Conservation (phyloP, 2,329 filamentous ascomycete genomes). For the Trichoderma aggressivum region DNA sequence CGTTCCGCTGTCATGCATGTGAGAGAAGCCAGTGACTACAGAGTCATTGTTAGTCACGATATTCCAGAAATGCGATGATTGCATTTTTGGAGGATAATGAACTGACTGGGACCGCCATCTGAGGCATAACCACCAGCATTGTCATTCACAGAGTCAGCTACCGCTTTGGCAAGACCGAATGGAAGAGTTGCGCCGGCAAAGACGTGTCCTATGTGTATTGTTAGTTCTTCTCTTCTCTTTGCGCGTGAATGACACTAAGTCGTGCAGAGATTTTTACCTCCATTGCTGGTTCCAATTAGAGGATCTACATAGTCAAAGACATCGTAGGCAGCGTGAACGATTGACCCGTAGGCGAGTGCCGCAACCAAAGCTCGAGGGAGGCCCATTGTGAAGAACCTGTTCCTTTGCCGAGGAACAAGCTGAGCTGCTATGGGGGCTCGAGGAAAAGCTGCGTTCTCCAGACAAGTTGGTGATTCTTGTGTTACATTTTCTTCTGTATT, state of each 20-base stretch:
- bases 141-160: conserved; percentile 28
- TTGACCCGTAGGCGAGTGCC: neutral
- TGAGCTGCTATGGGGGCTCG: neutral
- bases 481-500: neutral
- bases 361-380: neutral
- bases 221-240: neutral
- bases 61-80: neutral
- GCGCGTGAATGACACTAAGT: neutral
- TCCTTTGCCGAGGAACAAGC: neutral
- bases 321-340: conserved; percentile 17
- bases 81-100: too few relatives aligned
- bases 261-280: conserved; percentile 19
- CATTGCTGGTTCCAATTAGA: conserved; percentile 29
- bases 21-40: conserved; percentile 30
- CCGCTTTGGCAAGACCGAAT: conserved; percentile 31
- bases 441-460: neutral
- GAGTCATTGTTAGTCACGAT: neutral
- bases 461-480: neutral
- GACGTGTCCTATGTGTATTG: conserved; percentile 26
- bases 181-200: conserved; percentile 30
- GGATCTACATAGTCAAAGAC: conserved; percentile 27
- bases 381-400: neutral
- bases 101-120: conserved; percentile 26
- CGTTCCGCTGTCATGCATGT: conserved; percentile 32
- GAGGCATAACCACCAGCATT: conserved; percentile 28